phyloP scores from a whole-genome alignment of 2,329 filamentous ascomycete species.

The Orbilia javanica region DNA sequence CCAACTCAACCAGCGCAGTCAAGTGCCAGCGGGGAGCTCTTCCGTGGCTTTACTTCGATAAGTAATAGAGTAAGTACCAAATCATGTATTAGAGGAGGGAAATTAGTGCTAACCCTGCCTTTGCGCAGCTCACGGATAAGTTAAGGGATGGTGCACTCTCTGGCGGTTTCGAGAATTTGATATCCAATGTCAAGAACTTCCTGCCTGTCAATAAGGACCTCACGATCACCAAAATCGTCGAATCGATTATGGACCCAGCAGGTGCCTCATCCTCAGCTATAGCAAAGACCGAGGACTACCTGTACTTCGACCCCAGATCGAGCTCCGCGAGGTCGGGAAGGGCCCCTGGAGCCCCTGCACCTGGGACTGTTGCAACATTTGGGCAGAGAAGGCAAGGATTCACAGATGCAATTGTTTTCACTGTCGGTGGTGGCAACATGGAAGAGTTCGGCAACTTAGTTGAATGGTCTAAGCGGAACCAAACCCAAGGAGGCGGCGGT shows the following conservation, averaged over 20 bases:
- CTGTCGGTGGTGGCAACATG: slow-evolving; percentile 95
- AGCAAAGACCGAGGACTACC: slow-evolving; percentile 93
- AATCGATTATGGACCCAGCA: slow-evolving; percentile 96
- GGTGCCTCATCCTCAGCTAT: slow-evolving; percentile 91
- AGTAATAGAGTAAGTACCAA: slow-evolving; percentile 73
- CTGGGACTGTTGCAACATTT: slow-evolving; percentile 77
- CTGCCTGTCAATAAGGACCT: slow-evolving; percentile 95
- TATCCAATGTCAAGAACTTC: slow-evolving; percentile 97
- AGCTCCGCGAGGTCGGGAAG: slow-evolving; percentile 83
- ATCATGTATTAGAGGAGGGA: neutral
- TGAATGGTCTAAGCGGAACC: slow-evolving; percentile 89
- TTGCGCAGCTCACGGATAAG: slow-evolving; percentile 78
- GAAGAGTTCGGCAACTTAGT: slow-evolving; percentile 98
- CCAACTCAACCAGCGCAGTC: slow-evolving; percentile 75
- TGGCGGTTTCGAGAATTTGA: slow-evolving; percentile 91
- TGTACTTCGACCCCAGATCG: slow-evolving; percentile 96
- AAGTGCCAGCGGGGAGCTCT: slow-evolving; percentile 75
- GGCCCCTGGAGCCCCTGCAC: slow-evolving; percentile 66
- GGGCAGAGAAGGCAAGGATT: slow-evolving; percentile 91
- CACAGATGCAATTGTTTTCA: slow-evolving; percentile 92
- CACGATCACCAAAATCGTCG: slow-evolving; percentile 96
- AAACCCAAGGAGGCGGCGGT: slow-evolving; percentile 69
- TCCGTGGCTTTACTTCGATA: slow-evolving; percentile 92
- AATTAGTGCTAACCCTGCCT: neutral
- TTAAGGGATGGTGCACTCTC: slow-evolving; percentile 88